These are phyloP conservation scores for Martensiomyces pterosporus DNA, from an alignment of 192 early-diverging fungal genomes.

Conservation along the genomic window DNA sequence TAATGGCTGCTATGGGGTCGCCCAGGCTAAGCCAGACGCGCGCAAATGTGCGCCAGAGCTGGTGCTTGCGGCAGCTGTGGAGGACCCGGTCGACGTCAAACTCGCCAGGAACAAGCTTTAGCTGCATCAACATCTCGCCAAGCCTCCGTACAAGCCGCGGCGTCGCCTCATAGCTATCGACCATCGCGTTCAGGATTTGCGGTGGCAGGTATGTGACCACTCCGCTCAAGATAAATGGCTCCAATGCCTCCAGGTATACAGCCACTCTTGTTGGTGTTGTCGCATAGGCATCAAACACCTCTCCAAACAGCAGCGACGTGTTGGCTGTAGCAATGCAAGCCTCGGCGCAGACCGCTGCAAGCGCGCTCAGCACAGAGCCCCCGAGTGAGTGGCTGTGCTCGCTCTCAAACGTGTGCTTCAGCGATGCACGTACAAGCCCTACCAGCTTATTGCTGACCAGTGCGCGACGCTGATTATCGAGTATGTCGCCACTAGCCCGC, in stretches of 20 bases:
- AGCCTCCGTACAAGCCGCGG: slow-evolving; percentile 29
- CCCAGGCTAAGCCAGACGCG: slow-evolving; percentile 46
- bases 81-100: slow-evolving; percentile 47
- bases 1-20: slow-evolving; percentile 36
- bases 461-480: slow-evolving; percentile 10
- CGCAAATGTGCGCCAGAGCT: slow-evolving; percentile 49
- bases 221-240: slow-evolving; percentile 44
- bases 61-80: slow-evolving; percentile 28
- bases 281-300: slow-evolving; percentile 35
- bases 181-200: slow-evolving; percentile 37
- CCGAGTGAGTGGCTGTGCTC: not conserved
- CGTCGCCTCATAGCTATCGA: slow-evolving; percentile 24
- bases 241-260: slow-evolving; percentile 32
- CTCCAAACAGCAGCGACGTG: slow-evolving; percentile 26
- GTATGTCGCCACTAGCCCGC: slow-evolving; percentile 8
- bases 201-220: slow-evolving; percentile 26
- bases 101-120: slow-evolving; percentile 34
- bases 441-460: slow-evolving; percentile 32
- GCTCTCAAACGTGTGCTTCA: slow-evolving; percentile 11
- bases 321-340: slow-evolving; percentile 31
- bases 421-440: slow-evolving; percentile 24
- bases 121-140: slow-evolving; percentile 26
- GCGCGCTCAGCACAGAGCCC: slow-evolving; percentile 1
- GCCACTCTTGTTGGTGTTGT: not conserved
- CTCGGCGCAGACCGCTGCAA: slow-evolving; percentile 27